Evolutionary conservation across 345 rosid species (phyloP).

Genomic region (Boechera stricta): DNA sequence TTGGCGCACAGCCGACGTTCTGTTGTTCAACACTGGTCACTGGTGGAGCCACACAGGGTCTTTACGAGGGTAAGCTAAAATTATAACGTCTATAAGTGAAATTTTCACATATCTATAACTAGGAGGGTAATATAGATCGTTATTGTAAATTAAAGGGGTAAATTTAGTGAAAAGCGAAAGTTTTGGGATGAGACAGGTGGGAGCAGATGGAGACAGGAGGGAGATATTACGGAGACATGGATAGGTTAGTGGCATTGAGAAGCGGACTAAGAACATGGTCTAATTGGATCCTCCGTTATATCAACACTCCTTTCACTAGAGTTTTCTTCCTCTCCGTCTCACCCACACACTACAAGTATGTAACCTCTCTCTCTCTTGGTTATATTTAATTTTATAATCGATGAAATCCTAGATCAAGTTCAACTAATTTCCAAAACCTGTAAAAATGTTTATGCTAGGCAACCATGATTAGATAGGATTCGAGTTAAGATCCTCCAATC

Average conservation of each 20-base stretch:
- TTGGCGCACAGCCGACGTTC: constrained; percentile 71
- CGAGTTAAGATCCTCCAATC: not conserved
- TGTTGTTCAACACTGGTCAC: constrained; percentile 91
- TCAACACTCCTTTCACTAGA: constrained; percentile 57
- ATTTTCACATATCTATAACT: not conserved
- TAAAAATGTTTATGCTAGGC: too few relatives aligned
- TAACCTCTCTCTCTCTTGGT: constrained; percentile 2
- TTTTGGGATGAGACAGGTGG: constrained; percentile 69
- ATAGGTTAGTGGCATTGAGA: constrained; percentile 75
- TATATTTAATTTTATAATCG: too few relatives aligned
- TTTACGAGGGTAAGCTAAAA: constrained; percentile 65
- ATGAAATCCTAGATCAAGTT: too few relatives aligned
- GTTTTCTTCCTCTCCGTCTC: constrained; percentile 88
- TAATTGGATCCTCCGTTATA: constrained; percentile 69
- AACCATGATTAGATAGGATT: too few relatives aligned
- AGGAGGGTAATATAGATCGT: not conserved
- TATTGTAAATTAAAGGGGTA: not conserved
- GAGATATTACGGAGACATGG: constrained; percentile 77
- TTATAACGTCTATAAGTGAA: not conserved
- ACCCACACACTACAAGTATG: constrained; percentile 87
- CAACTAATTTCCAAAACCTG: too few relatives aligned
- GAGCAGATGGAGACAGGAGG: constrained; percentile 86
- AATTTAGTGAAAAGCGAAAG: constrained; percentile 25
- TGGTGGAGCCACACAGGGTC: constrained; percentile 94
- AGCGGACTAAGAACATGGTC: constrained; percentile 88